A percentile compares a stretch with the other conserved stretches of the same genome.
Conservation (phyloP, 164 flowering plant genomes). For the Malania oleifera region DNA sequence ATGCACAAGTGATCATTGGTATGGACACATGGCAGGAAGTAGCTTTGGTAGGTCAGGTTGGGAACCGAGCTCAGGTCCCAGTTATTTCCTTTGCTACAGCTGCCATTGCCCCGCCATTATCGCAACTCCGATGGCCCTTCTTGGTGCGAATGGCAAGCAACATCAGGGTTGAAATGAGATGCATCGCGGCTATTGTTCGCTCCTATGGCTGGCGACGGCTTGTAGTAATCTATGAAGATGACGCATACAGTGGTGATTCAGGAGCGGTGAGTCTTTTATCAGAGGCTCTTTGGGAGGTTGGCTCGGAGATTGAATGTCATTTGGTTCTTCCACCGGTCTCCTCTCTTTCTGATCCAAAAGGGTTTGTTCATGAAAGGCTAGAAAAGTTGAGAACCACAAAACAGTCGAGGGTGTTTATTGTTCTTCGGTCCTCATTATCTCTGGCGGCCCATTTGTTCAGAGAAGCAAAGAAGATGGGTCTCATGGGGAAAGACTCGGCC, state of each 20-base stretch:
- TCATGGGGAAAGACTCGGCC: not conserved
- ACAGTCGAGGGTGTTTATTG: conserved; percentile 28
- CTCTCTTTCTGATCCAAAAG: conserved; percentile 16
- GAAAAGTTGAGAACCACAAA: conserved; percentile 8
- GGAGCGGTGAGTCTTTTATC: conserved; percentile 19
- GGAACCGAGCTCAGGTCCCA: conserved; percentile 34
- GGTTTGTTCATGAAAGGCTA: conserved; percentile 13
- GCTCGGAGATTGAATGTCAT: conserved; percentile 27
- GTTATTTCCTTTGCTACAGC: conserved; percentile 37
- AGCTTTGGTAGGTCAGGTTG: conserved; percentile 36
- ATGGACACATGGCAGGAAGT: conserved; percentile 43
- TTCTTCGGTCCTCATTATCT: conserved; percentile 21
- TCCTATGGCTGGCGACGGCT: conserved; percentile 34
- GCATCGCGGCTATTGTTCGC: conserved; percentile 31
- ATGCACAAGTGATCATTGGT: conserved; percentile 31
- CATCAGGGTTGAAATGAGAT: conserved; percentile 20
- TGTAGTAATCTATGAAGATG: conserved; percentile 39
- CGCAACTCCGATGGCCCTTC: conserved; percentile 35
- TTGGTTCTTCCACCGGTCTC: conserved; percentile 31
- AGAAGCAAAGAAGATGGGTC: conserved; percentile 6
- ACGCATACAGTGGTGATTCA: conserved; percentile 23
- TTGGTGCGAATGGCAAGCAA: conserved; percentile 28
- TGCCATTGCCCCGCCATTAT: conserved; percentile 19
- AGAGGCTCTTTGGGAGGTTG: conserved; percentile 19
- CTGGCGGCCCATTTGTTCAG: conserved; percentile 23